A percentile compares a stretch with the other conserved stretches of the same genome.
phyloP scores from a whole-genome alignment of 495 filamentous ascomycete species.

The Aspergillus egyptiacus region DNA sequence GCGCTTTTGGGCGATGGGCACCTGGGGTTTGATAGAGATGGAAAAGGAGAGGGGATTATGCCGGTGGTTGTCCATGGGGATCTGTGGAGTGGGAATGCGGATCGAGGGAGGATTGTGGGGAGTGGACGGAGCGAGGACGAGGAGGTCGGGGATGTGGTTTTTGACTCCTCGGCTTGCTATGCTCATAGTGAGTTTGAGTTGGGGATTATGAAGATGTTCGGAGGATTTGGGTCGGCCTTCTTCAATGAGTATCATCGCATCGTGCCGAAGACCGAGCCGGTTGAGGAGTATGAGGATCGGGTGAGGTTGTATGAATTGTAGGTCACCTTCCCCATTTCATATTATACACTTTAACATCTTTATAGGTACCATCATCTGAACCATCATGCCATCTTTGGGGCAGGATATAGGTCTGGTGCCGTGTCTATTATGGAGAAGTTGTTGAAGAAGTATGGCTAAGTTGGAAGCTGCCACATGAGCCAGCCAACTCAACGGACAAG shows the following conservation, averaged over 20 bases:
- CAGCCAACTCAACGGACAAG: too few relatives aligned
- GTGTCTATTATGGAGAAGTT: conserved; percentile 69
- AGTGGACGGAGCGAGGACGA: conserved; percentile 25
- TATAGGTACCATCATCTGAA: conserved; percentile 84
- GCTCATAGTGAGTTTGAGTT: conserved; percentile 86
- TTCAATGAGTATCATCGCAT: conserved; percentile 69
- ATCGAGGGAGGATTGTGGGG: conserved; percentile 56
- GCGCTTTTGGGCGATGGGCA: conserved; percentile 61
- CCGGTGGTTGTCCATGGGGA: conserved; percentile 88
- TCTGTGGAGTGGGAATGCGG: conserved; percentile 83
- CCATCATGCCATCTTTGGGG: conserved; percentile 78
- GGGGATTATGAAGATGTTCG: conserved; percentile 96
- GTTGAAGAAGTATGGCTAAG: conserved; percentile 56
- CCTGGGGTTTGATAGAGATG: conserved; percentile 47
- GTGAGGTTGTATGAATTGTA: conserved; percentile 75
- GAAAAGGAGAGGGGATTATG: conserved; percentile 43
- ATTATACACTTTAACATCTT: conserved; percentile 4
- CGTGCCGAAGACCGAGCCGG: conserved; percentile 73
- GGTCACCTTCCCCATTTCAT: conserved; percentile 29
- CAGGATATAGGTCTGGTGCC: conserved; percentile 65
- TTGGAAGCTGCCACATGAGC: neutral
- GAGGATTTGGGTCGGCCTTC: conserved; percentile 70
- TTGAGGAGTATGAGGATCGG: conserved; percentile 78
- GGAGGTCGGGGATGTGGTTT: conserved; percentile 72
- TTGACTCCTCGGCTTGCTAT: conserved; percentile 73